Evolutionary conservation across 2,329 filamentous ascomycete genomes (phyloP).

Genomic region (Arthrobotrys sinensis): DNA sequence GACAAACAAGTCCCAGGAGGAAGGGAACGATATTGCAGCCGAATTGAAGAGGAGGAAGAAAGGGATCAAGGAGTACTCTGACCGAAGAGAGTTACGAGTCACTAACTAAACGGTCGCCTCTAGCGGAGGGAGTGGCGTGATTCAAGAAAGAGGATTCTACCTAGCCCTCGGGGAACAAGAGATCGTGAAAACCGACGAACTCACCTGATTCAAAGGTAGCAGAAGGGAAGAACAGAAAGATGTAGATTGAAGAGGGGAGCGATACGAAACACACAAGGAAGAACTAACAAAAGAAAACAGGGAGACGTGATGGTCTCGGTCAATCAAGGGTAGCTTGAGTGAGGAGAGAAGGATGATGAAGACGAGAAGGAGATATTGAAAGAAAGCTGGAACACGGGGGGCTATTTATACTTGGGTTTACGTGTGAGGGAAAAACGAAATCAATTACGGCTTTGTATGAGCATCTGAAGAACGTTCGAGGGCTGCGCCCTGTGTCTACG

Average conservation of each 20-base stretch:
- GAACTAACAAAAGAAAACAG: not conserved
- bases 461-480: not conserved
- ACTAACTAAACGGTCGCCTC: too few species aligned
- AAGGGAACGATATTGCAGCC: too few species aligned
- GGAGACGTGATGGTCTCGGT: not conserved
- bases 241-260: not conserved
- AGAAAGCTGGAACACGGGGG: not conserved
- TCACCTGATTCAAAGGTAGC: not conserved
- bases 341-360: not conserved
- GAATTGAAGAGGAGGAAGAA: too few species aligned
- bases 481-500: not conserved
- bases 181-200: not conserved
- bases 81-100: too few species aligned
- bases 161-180: not conserved
- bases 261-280: not conserved
- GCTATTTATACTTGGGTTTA: slow-evolving; percentile 25
- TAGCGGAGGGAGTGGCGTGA: too few species aligned
- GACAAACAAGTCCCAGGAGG: too few species aligned
- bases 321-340: not conserved
- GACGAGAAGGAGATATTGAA: slow-evolving; percentile 2
- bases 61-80: too few species aligned
- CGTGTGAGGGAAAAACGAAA: not conserved
- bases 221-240: not conserved
- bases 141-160: too few species aligned
- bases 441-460: not conserved